Evolutionary conservation across 768 basidiomycete species (phyloP), one percentile per base, ranked within the genome.

Genomic region (Mycena olivaceomarginata): DNA sequence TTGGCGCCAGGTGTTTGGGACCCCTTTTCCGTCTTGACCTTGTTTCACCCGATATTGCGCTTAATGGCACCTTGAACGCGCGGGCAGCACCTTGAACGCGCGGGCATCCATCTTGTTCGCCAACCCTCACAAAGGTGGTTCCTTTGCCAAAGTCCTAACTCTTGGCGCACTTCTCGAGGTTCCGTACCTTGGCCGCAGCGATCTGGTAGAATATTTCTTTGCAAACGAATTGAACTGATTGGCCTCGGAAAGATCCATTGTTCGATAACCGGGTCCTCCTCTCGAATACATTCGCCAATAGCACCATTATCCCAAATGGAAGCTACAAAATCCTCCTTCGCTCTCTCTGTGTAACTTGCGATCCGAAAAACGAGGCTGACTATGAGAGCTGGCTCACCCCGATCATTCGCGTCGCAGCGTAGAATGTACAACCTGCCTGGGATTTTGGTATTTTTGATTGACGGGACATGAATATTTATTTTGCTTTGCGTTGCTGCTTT

Each of bases 331-430:
- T 88, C 41, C 83, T 90, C 22, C 56, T n/a, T n/a, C 85, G 78
- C 64, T n/a, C n/a, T n/a, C n/a, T n/a, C n/a, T n/a, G n/a, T n/a
- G 89, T 90, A 6, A 89, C 89, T 9, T 89, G 89, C 0, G 77
- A 90, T 71, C 83, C 86, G 22, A 82, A 76, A 18, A 86, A 83
- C 25, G 86, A 89, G 75, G 84, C 83, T 31, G 88, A 90, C 77
- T 90, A 86, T 65, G 89, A 91, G 71, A 87, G 85, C 67, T 91
- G 86, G 87, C 80, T 90, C 72, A 89, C 89, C 72, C 88, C 88
- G 18, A 82, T 89, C 59, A 62, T 85, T 16, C 83, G 84, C 12
- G 69, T 84, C 43, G 51, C 59, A 18, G 74, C 64, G 8, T 69
- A 64, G 53, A 25, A 25, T 25, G 25, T 25, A 25, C 25, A 25